Evolutionary conservation across 108 stramenopile species (phyloP).

Genomic region (Poteriospumella lacustris): DNA sequence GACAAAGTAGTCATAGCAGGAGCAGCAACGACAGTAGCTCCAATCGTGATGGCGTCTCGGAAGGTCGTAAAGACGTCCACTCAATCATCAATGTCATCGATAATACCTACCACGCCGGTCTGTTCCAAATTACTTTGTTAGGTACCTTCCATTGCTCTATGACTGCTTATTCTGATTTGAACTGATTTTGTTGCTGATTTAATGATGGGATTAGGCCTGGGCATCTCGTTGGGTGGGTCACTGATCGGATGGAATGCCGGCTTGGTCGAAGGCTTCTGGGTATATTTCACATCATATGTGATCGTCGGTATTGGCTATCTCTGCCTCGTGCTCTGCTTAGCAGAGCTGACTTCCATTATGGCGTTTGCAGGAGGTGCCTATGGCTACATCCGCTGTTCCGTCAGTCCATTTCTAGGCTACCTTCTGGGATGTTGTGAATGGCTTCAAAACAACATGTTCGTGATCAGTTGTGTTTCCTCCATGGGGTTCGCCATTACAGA

Average conservation of each 20-base stretch:
- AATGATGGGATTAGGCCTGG: no score
- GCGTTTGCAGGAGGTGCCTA: conserved; percentile 1
- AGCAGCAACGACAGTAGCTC: no score
- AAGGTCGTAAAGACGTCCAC: no score
- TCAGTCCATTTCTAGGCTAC: not conserved
- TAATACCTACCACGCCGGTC: no score
- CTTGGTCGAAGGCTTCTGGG: not conserved
- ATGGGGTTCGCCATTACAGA: not conserved
- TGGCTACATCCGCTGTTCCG: not conserved
- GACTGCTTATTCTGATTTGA: no score
- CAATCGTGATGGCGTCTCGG: no score
- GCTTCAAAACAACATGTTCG: not conserved
- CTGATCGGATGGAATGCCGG: not conserved
- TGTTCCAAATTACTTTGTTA: no score
- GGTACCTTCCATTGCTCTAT: no score
- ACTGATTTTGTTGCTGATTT: no score
- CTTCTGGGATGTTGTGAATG: not conserved
- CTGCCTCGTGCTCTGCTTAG: no score
- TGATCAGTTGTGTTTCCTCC: not conserved
- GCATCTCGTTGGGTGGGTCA: not conserved
- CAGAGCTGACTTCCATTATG: not conserved
- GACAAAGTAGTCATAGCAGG: no score
- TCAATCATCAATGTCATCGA: no score
- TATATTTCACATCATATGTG: not conserved
- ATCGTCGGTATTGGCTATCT: not conserved